phyloP scores from a whole-genome alignment of 768 basidiomycete species.

The Coprinellus micaceus region DNA sequence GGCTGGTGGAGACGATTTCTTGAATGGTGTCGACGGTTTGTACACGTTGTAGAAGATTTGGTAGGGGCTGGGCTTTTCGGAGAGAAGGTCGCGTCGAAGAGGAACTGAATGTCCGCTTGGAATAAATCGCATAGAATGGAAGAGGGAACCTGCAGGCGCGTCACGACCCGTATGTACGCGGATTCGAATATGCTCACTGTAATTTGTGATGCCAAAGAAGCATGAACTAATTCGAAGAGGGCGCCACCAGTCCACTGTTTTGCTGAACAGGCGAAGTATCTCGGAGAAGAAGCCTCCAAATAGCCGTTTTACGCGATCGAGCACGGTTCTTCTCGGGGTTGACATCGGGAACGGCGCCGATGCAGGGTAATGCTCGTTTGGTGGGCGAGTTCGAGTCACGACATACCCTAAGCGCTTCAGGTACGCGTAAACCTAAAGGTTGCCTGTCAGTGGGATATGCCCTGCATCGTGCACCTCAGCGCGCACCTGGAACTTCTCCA shows the following conservation, averaged over 20 bases:
- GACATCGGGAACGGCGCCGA: constrained; percentile 35
- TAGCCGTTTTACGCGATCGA: constrained; percentile 31
- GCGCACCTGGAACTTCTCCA: constrained; percentile 85
- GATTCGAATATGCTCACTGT: constrained; percentile 35
- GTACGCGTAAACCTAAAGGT: constrained; percentile 82
- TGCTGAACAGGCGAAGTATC: constrained; percentile 27
- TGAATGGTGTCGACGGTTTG: constrained; percentile 85
- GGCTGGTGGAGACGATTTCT: constrained; percentile 66
- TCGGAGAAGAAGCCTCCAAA: constrained; percentile 32
- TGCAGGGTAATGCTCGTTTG: constrained; percentile 49
- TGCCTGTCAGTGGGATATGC: neutral
- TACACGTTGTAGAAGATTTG: constrained; percentile 86
- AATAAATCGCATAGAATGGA: constrained; percentile 67
- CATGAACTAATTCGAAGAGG: constrained; percentile 49
- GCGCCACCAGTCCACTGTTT: constrained; percentile 65
- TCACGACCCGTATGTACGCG: neutral
- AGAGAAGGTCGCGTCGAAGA: constrained; percentile 30
- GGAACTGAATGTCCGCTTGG: constrained; percentile 58
- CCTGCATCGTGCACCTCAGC: neutral
- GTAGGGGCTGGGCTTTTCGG: constrained; percentile 49
- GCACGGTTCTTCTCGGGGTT: constrained; percentile 22
- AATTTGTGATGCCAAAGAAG: constrained; percentile 48
- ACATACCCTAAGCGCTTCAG: constrained; percentile 89
- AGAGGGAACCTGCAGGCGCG: constrained; percentile 53
- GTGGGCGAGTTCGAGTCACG: constrained; percentile 71